These are phyloP conservation scores for Haplosporangium sp. DNA, from an alignment of 371 early-diverging fungal species.

Conservation along the genomic window DNA sequence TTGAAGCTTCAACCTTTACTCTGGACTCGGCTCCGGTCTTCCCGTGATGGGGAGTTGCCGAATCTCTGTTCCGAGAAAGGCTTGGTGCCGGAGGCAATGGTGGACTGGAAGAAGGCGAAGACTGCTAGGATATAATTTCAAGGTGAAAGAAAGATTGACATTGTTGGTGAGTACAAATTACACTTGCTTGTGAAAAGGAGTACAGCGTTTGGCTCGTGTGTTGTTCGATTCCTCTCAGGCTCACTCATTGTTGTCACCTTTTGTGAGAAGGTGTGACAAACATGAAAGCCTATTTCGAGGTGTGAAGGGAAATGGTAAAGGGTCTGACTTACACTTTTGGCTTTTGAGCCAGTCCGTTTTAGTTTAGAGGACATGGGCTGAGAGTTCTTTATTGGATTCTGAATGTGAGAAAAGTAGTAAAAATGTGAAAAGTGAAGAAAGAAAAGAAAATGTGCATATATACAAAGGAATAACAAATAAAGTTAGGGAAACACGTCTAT, in stretches of 20 bases:
- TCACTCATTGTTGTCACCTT: too few relatives aligned
- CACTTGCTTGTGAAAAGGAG: not conserved
- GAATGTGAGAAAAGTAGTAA: conserved; percentile 1
- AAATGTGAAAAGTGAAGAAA: conserved; percentile 6
- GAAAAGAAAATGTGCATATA: not conserved
- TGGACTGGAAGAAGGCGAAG: conserved; percentile 23
- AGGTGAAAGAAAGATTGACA: not conserved
- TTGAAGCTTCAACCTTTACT: too few relatives aligned
- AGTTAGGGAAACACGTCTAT: not conserved
- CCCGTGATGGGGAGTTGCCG: conserved; percentile 35
- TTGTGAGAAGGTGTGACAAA: not conserved
- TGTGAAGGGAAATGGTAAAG: not conserved
- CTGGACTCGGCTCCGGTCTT: conserved; percentile 14
- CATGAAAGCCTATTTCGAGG: not conserved
- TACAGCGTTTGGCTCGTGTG: conserved; percentile 12
- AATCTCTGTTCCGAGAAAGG: conserved; percentile 24
- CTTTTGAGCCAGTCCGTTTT: conserved; percentile 12
- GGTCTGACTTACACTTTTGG: conserved; percentile 18
- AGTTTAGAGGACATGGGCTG: conserved; percentile 31
- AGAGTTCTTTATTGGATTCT: not conserved
- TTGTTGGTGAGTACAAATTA: not conserved
- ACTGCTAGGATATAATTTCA: not conserved
- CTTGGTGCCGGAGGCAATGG: conserved; percentile 41
- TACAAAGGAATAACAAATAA: not conserved
- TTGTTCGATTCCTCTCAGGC: not conserved